Evolutionary conservation across 106 monocot species (phyloP).

Genomic region (Dioscorea alata): DNA sequence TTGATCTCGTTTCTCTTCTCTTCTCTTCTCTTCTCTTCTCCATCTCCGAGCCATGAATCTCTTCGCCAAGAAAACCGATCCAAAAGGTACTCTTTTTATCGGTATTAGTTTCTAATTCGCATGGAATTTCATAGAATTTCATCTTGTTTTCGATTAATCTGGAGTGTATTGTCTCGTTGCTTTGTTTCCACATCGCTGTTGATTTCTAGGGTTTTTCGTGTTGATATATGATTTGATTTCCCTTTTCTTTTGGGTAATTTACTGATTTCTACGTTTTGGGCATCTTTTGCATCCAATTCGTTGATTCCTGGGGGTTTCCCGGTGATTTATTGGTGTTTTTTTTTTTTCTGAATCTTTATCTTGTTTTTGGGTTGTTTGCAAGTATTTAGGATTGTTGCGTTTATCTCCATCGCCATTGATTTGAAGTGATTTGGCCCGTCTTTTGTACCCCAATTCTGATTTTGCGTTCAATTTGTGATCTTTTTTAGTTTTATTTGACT

Average conservation of each 20-base stretch:
- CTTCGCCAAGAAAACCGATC: constrained; percentile 9
- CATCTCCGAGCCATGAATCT: not conserved
- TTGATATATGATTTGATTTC: not conserved
- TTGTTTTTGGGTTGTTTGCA: too few relatives aligned
- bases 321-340: too few relatives aligned
- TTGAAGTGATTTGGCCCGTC: too few relatives aligned
- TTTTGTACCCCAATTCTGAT: too few relatives aligned
- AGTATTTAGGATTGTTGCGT: too few relatives aligned
- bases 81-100: not conserved
- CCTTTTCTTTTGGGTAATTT: not conserved
- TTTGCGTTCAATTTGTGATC: too few relatives aligned
- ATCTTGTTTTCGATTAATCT: not conserved
- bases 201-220: not conserved
- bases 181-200: not conserved
- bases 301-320: too few relatives aligned
- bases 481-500: too few relatives aligned
- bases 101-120: not conserved
- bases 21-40: not conserved
- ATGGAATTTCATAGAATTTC: not conserved
- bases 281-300: too few relatives aligned
- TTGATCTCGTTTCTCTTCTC: not conserved
- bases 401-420: too few relatives aligned
- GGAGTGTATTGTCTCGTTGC: not conserved
- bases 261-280: too few relatives aligned
- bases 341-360: too few relatives aligned